A percentile compares a stretch with the other conserved stretches of the same genome.
phyloP scores from a whole-genome alignment of 2,329 filamentous ascomycete genomes.

The Epichloe coenophiala region DNA sequence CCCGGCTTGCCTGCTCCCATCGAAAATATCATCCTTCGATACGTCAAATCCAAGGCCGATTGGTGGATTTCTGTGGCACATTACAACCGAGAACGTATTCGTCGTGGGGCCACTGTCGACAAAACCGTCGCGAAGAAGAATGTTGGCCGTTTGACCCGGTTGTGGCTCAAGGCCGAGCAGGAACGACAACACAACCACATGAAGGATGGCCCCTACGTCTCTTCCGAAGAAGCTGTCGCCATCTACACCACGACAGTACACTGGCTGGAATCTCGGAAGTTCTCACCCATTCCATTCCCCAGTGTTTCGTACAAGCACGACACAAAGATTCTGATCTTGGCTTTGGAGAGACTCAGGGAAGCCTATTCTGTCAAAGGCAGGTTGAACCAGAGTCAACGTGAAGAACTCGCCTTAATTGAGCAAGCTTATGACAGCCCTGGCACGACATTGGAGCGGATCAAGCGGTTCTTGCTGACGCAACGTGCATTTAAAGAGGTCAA shows the following conservation, averaged over 20 bases:
- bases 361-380: slow-evolving; percentile 96
- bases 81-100: slow-evolving; percentile 95
- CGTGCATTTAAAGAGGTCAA: slow-evolving; percentile 98
- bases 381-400: slow-evolving; percentile 92
- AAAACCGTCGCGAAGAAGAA: slow-evolving; percentile 99
- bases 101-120: slow-evolving; percentile 90
- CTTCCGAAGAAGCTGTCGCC: slow-evolving; percentile 93
- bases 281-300: slow-evolving; percentile 95
- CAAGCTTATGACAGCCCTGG: slow-evolving; percentile 97
- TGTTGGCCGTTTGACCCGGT: slow-evolving; percentile 77
- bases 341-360: slow-evolving; percentile 82
- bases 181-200: slow-evolving; percentile 98
- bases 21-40: slow-evolving; percentile 95
- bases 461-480: slow-evolving; percentile 92
- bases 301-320: slow-evolving; percentile 99
- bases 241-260: slow-evolving; percentile 99
- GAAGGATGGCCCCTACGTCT: slow-evolving; percentile 97
- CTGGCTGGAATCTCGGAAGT: slow-evolving; percentile 96
- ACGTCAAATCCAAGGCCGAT: slow-evolving; percentile 97
- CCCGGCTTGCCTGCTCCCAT: slow-evolving; percentile 92
- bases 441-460: slow-evolving; percentile 90
- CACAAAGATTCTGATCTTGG: slow-evolving; percentile 94
- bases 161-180: slow-evolving; percentile 97
- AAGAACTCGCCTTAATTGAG: slow-evolving; percentile 91
- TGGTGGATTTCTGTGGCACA: slow-evolving; percentile 99